Conservation (phyloP, 805 yeast genomes). For the Suhomyces faveliae region DNA sequence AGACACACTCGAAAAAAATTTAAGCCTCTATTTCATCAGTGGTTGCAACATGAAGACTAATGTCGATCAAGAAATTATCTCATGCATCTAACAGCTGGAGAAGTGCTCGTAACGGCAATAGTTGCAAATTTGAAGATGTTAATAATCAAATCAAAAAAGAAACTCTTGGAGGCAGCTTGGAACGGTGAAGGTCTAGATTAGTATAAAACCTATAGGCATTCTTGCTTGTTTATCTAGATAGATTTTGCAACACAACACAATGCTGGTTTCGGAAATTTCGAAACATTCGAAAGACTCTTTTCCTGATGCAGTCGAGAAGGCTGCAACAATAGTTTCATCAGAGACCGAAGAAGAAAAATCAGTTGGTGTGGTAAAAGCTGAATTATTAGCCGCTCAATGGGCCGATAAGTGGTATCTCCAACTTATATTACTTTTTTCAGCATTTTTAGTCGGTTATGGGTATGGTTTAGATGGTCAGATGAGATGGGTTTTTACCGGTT, state of each 20-base stretch:
- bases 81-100: background rate
- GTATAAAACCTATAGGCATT: background rate
- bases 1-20: background rate
- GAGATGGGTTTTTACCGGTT: conserved; percentile 20
- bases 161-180: no score
- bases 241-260: background rate
- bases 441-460: conserved; percentile 25
- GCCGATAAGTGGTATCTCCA: conserved; percentile 11
- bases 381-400: conserved; percentile 20
- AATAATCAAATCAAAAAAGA: background rate
- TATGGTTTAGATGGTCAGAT: conserved; percentile 26
- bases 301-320: background rate
- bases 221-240: background rate
- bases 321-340: background rate
- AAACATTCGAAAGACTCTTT: background rate
- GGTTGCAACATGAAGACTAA: background rate
- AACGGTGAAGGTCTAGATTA: background rate
- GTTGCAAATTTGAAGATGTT: no score
- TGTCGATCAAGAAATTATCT: background rate
- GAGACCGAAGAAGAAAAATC: conserved; percentile 14
- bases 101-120: background rate
- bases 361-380: conserved; percentile 22
- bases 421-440: conserved; percentile 14
- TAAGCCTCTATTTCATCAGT: background rate
- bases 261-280: background rate